Evolutionary conservation across 768 basidiomycete genomes (phyloP).

Genomic region (Tephrocybe sp.): DNA sequence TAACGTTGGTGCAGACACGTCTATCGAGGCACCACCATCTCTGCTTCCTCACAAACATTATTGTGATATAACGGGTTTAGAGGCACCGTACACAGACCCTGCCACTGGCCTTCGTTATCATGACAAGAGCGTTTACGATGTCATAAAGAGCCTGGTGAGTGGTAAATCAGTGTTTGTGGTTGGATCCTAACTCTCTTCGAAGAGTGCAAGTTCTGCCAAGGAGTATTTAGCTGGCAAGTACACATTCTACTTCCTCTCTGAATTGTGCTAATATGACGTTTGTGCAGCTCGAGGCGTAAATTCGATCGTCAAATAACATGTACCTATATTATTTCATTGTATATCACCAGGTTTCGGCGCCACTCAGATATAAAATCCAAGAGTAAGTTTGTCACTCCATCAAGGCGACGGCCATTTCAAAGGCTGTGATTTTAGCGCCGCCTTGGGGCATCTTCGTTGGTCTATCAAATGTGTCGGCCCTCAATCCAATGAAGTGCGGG

Average conservation of each 20-base stretch:
- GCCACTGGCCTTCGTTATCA: constrained; percentile 79
- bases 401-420: too few species aligned
- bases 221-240: constrained; percentile 70
- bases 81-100: constrained; percentile 85
- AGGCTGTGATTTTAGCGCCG: too few species aligned
- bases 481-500: too few species aligned
- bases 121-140: constrained; percentile 84
- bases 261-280: neutral
- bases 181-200: neutral
- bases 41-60: constrained; percentile 73
- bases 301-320: constrained; percentile 43
- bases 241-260: too few species aligned
- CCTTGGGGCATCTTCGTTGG: too few species aligned
- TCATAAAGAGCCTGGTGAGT: constrained; percentile 71
- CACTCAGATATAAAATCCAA: too few species aligned
- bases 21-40: constrained; percentile 85
- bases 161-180: neutral
- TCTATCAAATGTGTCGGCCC: too few species aligned
- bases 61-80: constrained; percentile 86
- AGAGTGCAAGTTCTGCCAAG: constrained; percentile 73
- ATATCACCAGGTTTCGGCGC: too few species aligned
- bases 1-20: constrained; percentile 51
- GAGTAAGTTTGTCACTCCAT: too few species aligned
- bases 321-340: neutral
- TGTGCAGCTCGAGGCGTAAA: constrained; percentile 42